Evolutionary conservation across 208 protist species (phyloP), one percentile per base, ranked within the genome.

Genomic region (Crithidia sp.): DNA sequence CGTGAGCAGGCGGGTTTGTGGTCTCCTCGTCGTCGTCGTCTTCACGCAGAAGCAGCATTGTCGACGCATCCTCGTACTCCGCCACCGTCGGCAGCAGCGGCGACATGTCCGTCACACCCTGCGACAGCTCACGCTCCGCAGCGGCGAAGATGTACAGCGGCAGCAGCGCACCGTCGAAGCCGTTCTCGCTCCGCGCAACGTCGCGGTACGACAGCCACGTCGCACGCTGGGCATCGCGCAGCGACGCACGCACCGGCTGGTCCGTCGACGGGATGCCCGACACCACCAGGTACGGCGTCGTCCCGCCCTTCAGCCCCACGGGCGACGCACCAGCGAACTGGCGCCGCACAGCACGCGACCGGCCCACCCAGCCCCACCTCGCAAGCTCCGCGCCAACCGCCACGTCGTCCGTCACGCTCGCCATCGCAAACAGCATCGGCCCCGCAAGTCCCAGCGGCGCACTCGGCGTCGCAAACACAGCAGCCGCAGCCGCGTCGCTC

Each of bases 381-480:
- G 60, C 47, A 14, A 69, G 43, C 71, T 76, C 71, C 19, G 44
- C 52, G 5, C 40, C 52, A 50, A 63, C 62, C 40, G 50, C 50
- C 3, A 76, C 47, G 57, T 69, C 71, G 63, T 76, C 71, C 50
- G 71, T 69, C 45, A 69, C 71, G 71, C 71, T 76, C 53, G 53
- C 36, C 62, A 69, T 76, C 45, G 61, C 71, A 17, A 69, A 47
- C 40, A 69, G 61, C 59, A 69, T 67, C 43, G 71, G 71, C 40
- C 69, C 69, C 17, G 64, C 50, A 40, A 55, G 60, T 5, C 69
- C 69, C 0, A 74, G 71, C 50, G 60, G 53, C 5, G 71, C 61
- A 5, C 39, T 52, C 17, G 41, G 40, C 41, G 71, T 67, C 41
- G 59, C 71, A 54, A 47, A 76, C 71, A 36, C 49, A 9, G 28